Evolutionary conservation across 208 protist genomes (phyloP), one percentile per base, ranked within the genome.

Genomic region (Acanthamoeba healyi): DNA sequence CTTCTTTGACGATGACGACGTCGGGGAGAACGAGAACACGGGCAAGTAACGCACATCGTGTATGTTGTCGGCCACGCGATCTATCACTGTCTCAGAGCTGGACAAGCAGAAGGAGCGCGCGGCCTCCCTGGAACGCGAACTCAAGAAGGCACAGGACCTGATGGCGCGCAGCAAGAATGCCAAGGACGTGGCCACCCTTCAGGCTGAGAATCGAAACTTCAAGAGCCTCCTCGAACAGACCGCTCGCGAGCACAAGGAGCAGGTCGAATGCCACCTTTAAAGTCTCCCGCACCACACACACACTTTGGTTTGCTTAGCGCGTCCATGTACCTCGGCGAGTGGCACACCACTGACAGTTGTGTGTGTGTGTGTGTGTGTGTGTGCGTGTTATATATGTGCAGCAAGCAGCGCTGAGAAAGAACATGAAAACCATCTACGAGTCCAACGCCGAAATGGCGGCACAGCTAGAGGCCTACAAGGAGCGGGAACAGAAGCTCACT

Each of bases 381-480:
- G 32, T 70, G 61, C 10, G 26, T 32, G 56, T 65, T 17, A 22
- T 65, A 12, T 2, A 65, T 29, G 24, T 70, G 29, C 70, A 81
- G 70, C 70, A 81, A 81, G 70, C 70, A 24, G 70, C 70, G 22
- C 38, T 81, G 29, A 81, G 70, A 36, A 81, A 81, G 70, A 81
- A 81, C 70, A 81, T 81, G 70, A 81, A 81, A 22, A 81, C 70
- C 17, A 81, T 81, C 29, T 81, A 81, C 40, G 70, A 81, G 40
- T 81, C 70, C 70, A 81, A 81, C 22, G 70, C 70, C 22, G 70
- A 81, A 3, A n/a, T 81, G 70, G 38, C 38, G 7, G 32, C 70
- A 1, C 70, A 81, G 40, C 32, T 81, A 6, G 70, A 81, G 70
- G 40, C 70, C 36, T 81, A 81, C 70, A 81, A 81, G 40, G 38